phyloP scores from a whole-genome alignment of 352 stramenopile species.

The Globisporangium sylvaticum region DNA sequence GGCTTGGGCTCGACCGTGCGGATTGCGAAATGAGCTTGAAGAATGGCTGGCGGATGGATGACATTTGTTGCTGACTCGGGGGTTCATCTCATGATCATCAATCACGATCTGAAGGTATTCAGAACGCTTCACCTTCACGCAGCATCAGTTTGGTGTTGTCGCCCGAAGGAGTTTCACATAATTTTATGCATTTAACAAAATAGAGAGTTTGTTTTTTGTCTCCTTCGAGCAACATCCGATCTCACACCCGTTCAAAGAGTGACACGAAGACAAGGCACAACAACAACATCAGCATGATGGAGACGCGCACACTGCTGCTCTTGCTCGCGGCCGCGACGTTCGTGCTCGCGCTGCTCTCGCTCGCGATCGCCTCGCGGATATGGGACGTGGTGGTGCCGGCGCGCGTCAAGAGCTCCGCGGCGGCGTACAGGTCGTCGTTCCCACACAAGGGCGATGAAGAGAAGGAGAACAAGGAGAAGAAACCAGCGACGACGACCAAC shows the following conservation, averaged over 20 bases:
- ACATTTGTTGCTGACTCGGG: neutral
- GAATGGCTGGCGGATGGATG: neutral
- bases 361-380: constrained; percentile 10
- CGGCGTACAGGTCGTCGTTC: constrained; percentile 8
- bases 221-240: neutral
- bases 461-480: neutral
- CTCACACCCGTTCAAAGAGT: neutral
- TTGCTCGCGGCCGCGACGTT: constrained; percentile 3
- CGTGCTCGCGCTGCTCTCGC: constrained; percentile 8
- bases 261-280: neutral
- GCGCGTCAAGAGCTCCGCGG: constrained; percentile 11
- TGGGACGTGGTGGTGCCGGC: constrained; percentile 11
- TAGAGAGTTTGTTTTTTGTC: neutral
- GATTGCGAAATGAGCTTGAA: neutral
- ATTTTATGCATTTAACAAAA: neutral
- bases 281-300: neutral
- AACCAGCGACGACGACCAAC: neutral
- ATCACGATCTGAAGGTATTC: neutral
- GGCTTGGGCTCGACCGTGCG: neutral
- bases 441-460: neutral
- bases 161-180: neutral
- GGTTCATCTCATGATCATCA: neutral
- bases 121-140: neutral
- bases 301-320: neutral
- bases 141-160: neutral